Evolutionary conservation across 768 basidiomycete species (phyloP), one percentile per base, ranked within the genome.

Genomic region (Leucocoprinus birnbaumii): DNA sequence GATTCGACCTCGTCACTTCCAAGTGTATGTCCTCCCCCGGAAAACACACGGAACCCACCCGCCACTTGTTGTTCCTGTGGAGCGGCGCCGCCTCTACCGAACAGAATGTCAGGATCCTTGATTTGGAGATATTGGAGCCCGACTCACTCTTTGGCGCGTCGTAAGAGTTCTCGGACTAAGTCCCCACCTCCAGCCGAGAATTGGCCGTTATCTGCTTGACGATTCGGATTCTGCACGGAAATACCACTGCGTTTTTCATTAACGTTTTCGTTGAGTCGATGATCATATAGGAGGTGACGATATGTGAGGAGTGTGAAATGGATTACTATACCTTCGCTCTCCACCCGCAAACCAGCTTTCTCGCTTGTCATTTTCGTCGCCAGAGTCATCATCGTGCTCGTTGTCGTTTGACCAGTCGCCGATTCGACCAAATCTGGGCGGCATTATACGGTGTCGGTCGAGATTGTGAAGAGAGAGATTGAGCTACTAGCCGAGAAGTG

Each of bases 301-400:
- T 14, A 26, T 42, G 8, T 42, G 4, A 22, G 48, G 66, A 47
- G 21, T 21, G 42, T 42, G 19, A 26, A 16, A n/a, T 13, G 8
- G 13, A 25, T 27, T 27, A 19, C 27, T 27, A n/a, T 31, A 91
- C 94, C 93, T 94, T 65, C 91, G 77, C 67, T 96, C 96, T 0
- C 96, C 96, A n/a, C 96, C 96, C 2, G 96, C 87, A 69, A 92
- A 98, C 80, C 87, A 91, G 60, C 78, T 86, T 62, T 91, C 83
- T 1, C 76, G 73, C 16, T 79, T 78, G 34, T 77, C 75, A 3
- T 71, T 73, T 41, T 78, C 71, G 6, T 74, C 75, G 35, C 79
- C 78, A 2, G 75, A 75, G 10, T 76, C 78, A 1, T 83, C 83
- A 25, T 82, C 83, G 13, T 80, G 78, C 47, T 77, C 78, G 51